These are phyloP conservation scores for Fennellomyces sp. DNA, from an alignment of 371 early-diverging fungal species.

Conservation along the genomic window DNA sequence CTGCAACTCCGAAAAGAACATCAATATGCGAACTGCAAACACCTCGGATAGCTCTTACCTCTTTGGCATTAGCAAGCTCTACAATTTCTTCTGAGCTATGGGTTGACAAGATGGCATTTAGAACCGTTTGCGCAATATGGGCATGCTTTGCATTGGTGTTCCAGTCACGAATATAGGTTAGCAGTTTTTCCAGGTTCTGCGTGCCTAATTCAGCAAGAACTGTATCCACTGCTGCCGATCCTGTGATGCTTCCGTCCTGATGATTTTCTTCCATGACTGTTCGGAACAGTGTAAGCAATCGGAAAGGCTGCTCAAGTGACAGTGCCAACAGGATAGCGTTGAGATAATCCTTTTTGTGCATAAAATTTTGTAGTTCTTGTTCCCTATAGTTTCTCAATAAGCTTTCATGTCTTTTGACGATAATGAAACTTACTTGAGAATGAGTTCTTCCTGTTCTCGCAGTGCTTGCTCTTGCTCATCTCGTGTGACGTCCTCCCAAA, in stretches of 20 bases:
- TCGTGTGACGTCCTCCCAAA: constrained; percentile 92
- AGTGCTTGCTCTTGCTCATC: constrained; percentile 76
- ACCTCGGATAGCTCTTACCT: too few relatives aligned
- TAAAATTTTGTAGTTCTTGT: constrained; percentile 87
- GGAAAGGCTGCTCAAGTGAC: constrained; percentile 87
- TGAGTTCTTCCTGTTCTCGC: constrained; percentile 68
- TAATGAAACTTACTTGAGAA: constrained; percentile 68
- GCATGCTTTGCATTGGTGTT: constrained; percentile 89
- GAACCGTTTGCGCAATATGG: constrained; percentile 79
- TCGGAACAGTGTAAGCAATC: constrained; percentile 74
- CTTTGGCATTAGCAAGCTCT: constrained; percentile 78
- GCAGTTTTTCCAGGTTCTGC: constrained; percentile 73
- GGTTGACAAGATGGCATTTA: constrained; percentile 74
- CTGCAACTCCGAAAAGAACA: constrained; percentile 21
- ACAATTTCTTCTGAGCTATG: constrained; percentile 69
- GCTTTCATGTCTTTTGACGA: neutral
- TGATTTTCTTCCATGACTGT: constrained; percentile 63
- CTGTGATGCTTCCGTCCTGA: constrained; percentile 59
- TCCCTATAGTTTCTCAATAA: constrained; percentile 55
- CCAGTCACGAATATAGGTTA: constrained; percentile 92
- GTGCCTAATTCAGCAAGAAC: constrained; percentile 58
- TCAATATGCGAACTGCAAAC: constrained; percentile 8
- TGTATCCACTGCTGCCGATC: constrained; percentile 67
- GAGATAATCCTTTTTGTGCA: constrained; percentile 86
- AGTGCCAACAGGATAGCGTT: constrained; percentile 92